These are phyloP conservation scores for Daldinia grandis DNA, from an alignment of 495 filamentous ascomycete genomes.

Conservation along the genomic window DNA sequence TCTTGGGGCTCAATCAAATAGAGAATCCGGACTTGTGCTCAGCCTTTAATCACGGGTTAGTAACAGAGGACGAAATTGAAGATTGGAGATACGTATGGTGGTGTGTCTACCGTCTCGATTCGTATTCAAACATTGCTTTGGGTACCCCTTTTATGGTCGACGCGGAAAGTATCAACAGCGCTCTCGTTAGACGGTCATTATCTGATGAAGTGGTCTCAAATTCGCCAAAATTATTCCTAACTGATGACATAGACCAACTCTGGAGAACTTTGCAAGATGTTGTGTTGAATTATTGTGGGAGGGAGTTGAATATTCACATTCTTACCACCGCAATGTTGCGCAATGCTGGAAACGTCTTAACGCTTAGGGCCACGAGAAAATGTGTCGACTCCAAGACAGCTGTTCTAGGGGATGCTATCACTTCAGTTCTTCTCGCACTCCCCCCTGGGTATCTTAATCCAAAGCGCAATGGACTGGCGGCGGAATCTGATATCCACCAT, in stretches of 20 bases:
- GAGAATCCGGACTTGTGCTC: conserved; percentile 36
- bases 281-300: conserved; percentile 20
- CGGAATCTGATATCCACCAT: conserved; percentile 36
- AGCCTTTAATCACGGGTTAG: conserved; percentile 13
- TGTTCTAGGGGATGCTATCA: conserved; percentile 20
- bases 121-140: conserved; percentile 46
- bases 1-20: conserved; percentile 44
- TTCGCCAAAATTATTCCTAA: conserved; percentile 34
- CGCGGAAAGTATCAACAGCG: conserved; percentile 38
- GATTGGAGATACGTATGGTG: conserved; percentile 53
- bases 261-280: conserved; percentile 40
- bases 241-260: conserved; percentile 36
- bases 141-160: conserved; percentile 40
- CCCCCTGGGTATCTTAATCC: conserved; percentile 41
- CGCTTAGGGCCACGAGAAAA: conserved; percentile 29
- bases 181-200: conserved; percentile 27
- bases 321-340: conserved; percentile 42
- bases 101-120: conserved; percentile 53
- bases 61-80: conserved; percentile 48
- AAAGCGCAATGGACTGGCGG: conserved; percentile 31
- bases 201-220: conserved; percentile 14
- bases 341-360: conserved; percentile 33
- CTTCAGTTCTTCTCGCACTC: conserved; percentile 37
- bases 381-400: conserved; percentile 6
- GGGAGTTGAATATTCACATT: conserved; percentile 42